A percentile compares a stretch with the other conserved stretches of the same genome.
phyloP scores from a whole-genome alignment of 176 grass and related monocot species.

The Luzula sylvatica region DNA sequence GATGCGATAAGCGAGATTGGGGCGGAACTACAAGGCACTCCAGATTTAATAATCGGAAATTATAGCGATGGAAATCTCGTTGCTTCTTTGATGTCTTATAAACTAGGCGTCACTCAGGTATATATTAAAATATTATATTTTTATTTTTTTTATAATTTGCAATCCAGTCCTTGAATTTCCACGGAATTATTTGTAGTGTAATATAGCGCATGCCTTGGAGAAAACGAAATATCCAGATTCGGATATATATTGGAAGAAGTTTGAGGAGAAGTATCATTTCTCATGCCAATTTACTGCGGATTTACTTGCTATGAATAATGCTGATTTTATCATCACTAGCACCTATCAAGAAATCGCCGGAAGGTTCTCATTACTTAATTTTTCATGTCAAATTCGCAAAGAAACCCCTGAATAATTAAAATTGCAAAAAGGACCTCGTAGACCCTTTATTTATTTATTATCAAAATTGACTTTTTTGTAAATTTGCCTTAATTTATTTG shows the following conservation, averaged over 20 bases:
- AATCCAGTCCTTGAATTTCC: constrained; percentile 8
- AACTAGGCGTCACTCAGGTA: constrained; percentile 87
- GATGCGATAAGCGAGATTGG: constrained; percentile 84
- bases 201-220: constrained; percentile 94
- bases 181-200: constrained; percentile 46
- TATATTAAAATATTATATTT: constrained; percentile 7
- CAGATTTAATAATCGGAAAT: constrained; percentile 94
- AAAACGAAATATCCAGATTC: constrained; percentile 98
- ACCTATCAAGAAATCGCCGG: constrained; percentile 98
- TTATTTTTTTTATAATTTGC: not conserved
- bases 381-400: too few relatives aligned
- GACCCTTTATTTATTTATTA: too few relatives aligned
- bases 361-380: constrained; percentile 50
- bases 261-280: constrained; percentile 80
- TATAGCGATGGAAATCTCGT: constrained; percentile 99
- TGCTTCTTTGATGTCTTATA: constrained; percentile 75
- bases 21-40: constrained; percentile 71
- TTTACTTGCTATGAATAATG: constrained; percentile 88
- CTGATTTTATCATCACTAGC: constrained; percentile 99
- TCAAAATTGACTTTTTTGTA: too few relatives aligned
- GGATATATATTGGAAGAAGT: constrained; percentile 90
- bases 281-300: constrained; percentile 99
- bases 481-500: too few relatives aligned
- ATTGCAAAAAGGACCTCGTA: too few relatives aligned
- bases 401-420: too few relatives aligned